phyloP scores from a whole-genome alignment of 2,329 filamentous ascomycete species.

The Cryphonectria naterciae region DNA sequence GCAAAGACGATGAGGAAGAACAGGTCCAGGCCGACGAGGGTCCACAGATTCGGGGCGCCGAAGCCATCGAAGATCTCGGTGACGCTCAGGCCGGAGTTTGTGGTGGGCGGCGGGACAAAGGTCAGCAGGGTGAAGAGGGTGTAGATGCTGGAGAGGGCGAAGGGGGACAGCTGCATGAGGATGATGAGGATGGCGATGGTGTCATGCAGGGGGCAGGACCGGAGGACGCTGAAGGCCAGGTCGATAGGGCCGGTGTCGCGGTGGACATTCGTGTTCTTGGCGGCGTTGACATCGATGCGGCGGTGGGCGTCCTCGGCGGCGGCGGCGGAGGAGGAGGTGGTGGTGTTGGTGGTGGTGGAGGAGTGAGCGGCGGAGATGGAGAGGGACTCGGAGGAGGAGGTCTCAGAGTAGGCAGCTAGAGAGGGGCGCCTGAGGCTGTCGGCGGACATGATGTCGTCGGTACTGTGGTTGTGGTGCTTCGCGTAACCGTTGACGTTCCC shows the following conservation, averaged over 20 bases:
- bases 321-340: neutral
- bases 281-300: conserved; percentile 71
- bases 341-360: conserved; percentile 6
- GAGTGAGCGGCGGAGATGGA: conserved; percentile 33
- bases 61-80: conserved; percentile 90
- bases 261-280: conserved; percentile 69
- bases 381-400: conserved; percentile 32
- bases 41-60: conserved; percentile 83
- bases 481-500: conserved; percentile 40
- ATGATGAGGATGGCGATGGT: conserved; percentile 97
- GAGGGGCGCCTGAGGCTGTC: conserved; percentile 51
- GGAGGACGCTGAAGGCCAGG: conserved; percentile 82
- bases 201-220: conserved; percentile 88
- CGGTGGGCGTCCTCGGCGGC: conserved; percentile 55
- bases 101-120: conserved; percentile 82
- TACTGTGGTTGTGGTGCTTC: conserved; percentile 40
- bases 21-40: conserved; percentile 81
- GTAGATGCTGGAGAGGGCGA: conserved; percentile 86
- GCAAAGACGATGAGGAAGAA: conserved; percentile 85
- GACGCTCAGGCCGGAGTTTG: conserved; percentile 78
- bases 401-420: conserved; percentile 51
- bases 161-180: conserved; percentile 87
- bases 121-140: conserved; percentile 91
- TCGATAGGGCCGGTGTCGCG: conserved; percentile 74
- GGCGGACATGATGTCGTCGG: conserved; percentile 45